Base-by-base conservation (phyloP, 1,139 yeast species). In the Suhomyces taliae region DNA sequence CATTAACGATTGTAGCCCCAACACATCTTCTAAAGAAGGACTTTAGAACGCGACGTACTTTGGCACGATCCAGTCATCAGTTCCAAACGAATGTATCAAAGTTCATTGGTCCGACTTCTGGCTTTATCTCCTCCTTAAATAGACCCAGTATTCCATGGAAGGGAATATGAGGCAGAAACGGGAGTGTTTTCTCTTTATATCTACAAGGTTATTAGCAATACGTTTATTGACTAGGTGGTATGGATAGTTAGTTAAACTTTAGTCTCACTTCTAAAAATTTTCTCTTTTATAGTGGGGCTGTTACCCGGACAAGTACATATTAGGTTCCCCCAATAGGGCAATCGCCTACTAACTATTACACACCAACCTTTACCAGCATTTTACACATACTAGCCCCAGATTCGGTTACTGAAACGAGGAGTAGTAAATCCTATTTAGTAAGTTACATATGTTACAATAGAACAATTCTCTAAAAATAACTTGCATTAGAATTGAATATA, bases 161-260 rank as follows among this genome's bases (percentile, higher is more conserved):
- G 66, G 73, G 82, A 79, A 74, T 56, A 61, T 74, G 85, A 75
- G 87, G 87, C 89, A 83, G 89, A 83, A 83, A 77, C 75, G 76
- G 88, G 88, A 82, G 88, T 67, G 53, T 40, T 34, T 19, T 19
- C 24, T 19, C 24, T 19, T 19, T 19, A 19, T 19, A 19, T 37
- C 49, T 46, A 46, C 48, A 39, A 15, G 11, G 12, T 11, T 15
- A 19, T 19, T 19, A 19, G 24, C 24, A 19, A 19, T 15, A 19
- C 36, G 41, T 39, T 19, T 39, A 39, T 39, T 39, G 10, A 31
- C 39, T 39, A 31, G 14, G 27, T 39, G 32, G 36, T 27, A 32
- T 37, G 14, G 39, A 11, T 36, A 26, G 1, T 15, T 8, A 29
- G 34, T 10, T 31, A 24, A 36, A 37, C 24, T 29, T 36, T 14